Evolutionary conservation across 768 basidiomycete genomes (phyloP), one percentile per base, ranked within the genome.

Genomic region (Mycena vitilis): DNA sequence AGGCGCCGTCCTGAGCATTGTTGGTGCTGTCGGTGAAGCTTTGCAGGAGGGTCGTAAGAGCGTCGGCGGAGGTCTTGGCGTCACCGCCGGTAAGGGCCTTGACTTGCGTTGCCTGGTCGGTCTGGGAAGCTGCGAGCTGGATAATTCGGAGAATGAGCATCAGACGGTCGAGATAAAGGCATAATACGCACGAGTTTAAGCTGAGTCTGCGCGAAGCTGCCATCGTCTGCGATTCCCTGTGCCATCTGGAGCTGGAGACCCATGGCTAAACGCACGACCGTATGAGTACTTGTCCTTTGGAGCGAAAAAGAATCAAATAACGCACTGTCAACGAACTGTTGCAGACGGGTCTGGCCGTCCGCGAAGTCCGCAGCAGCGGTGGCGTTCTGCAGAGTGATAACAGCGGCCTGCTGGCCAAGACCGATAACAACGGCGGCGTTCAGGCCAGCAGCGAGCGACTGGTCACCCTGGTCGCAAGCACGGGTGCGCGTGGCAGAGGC

Each of bases 401-500:
- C 65, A 23, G 36, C 23, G 30, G 67, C 71, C 37, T 72, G 71
- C 34, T 52, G 55, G 51, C 71, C 71, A 15, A 72, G 42, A 11
- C 63, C 64, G 44, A 72, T 49, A 2, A 62, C 42, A 16, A 63
- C 55, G 2, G n/a, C 44, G 42, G 71, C 60, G 5, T 54, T 22
- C 30, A 69, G 64, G 20, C 67, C 71, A 2, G 64, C 63, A 5
- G 71, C 71, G 30, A 72, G 68, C 47, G 67, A 61, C 48, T 72
- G 71, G 64, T 72, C 71, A 25, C 68, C 68, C 60, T 63, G 60
- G 60, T 72, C 71, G 40, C 71, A 72, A 18, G 54, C 18, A 44
- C 71, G 71, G 25, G 68, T 63, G 44, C 67, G 68, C 36, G 64
- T 66, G 11, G 64, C 45, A 16, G 65, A 49, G 5, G 44, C 60